These are phyloP conservation scores for Collybiopsis luxurians DNA, from an alignment of 768 basidiomycete genomes.

Conservation along the genomic window DNA sequence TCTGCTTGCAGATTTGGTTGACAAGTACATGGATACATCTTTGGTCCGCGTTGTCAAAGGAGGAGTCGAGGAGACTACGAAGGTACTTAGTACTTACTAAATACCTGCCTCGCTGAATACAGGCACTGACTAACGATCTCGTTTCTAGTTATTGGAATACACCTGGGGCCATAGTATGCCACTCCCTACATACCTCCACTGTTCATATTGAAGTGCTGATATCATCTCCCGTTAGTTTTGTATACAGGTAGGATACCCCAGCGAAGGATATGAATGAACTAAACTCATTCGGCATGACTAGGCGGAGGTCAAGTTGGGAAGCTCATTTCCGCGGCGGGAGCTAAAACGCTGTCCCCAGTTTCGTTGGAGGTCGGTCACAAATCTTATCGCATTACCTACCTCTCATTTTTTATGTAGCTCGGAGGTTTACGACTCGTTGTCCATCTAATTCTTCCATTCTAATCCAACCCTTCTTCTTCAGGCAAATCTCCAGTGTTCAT, in stretches of 20 bases:
- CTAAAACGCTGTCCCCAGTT: constrained; percentile 71
- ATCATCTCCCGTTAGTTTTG: constrained; percentile 40
- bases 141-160: constrained; percentile 65
- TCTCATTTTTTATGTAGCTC: constrained; percentile 32
- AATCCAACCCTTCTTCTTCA: background rate
- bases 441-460: background rate
- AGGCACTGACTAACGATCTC: no score
- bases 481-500: constrained; percentile 45
- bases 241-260: constrained; percentile 50
- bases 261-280: background rate
- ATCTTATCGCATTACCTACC: background rate
- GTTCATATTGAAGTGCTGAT: background rate
- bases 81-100: no score
- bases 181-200: background rate
- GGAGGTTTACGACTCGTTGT: constrained; percentile 28
- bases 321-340: constrained; percentile 72
- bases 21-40: constrained; percentile 72
- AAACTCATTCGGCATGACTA: background rate
- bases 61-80: constrained; percentile 60
- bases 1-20: constrained; percentile 64
- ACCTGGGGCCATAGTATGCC: constrained; percentile 58
- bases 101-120: no score
- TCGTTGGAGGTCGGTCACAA: constrained; percentile 44
- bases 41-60: constrained; percentile 71
- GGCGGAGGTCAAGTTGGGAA: constrained; percentile 50